phyloP scores from a whole-genome alignment of 1,284 basidiomycete genomes.

The Ustilago nuda region DNA sequence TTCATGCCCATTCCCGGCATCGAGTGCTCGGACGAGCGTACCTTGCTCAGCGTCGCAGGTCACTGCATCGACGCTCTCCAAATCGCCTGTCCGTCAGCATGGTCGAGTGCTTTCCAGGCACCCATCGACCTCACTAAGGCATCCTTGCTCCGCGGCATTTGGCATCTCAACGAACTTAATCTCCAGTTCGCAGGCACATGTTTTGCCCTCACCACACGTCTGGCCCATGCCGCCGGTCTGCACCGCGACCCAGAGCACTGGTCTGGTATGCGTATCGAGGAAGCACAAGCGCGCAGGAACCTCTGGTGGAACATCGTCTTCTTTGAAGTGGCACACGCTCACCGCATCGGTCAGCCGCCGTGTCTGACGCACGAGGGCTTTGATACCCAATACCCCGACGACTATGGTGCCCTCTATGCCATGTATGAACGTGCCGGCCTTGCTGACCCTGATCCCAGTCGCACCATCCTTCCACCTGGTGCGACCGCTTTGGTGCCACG shows the following conservation, averaged over 20 bases:
- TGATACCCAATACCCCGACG: conserved; percentile 59
- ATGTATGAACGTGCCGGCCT: conserved; percentile 53
- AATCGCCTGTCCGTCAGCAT: conserved; percentile 59
- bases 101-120: conserved; percentile 58
- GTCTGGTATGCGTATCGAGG: conserved; percentile 57
- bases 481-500: conserved; percentile 46
- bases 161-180: conserved; percentile 62
- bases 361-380: conserved; percentile 52
- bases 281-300: conserved; percentile 56
- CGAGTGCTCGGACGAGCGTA: conserved; percentile 54
- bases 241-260: conserved; percentile 60
- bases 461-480: conserved; percentile 50
- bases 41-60: conserved; percentile 57
- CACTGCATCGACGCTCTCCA: conserved; percentile 58
- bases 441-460: conserved; percentile 39
- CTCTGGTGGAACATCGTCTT: conserved; percentile 60
- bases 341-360: conserved; percentile 56
- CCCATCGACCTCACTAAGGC: conserved; percentile 63
- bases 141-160: conserved; percentile 56
- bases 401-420: conserved; percentile 45
- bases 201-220: conserved; percentile 54
- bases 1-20: conserved; percentile 38
- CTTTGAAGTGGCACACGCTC: conserved; percentile 46
- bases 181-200: conserved; percentile 59
- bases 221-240: conserved; percentile 61